Evolutionary conservation across 1,284 basidiomycete genomes (phyloP).

Genomic region (Melampsora larici-populina): DNA sequence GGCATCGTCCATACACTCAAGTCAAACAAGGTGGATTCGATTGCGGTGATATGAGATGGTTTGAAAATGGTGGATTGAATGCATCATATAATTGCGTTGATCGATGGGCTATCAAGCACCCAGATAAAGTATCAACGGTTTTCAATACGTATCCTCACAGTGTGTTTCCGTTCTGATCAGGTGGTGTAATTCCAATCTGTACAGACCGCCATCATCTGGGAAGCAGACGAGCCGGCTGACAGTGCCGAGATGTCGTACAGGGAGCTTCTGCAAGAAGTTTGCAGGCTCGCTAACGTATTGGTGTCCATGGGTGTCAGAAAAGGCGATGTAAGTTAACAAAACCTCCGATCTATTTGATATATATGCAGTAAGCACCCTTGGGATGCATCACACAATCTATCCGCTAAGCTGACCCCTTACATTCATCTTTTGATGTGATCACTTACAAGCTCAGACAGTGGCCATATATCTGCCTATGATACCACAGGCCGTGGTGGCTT

Average conservation of each 20-base stretch:
- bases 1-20: conserved; percentile 87
- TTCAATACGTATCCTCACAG: not conserved
- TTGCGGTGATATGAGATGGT: conserved; percentile 89
- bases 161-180: not conserved
- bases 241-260: conserved; percentile 74
- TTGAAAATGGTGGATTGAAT: conserved; percentile 59
- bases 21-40: conserved; percentile 80
- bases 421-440: not conserved
- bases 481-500: conserved; percentile 76
- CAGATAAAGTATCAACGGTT: conserved; percentile 68
- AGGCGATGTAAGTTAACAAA: conserved; percentile 65
- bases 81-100: conserved; percentile 98
- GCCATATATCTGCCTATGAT: conserved; percentile 66
- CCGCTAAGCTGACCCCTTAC: too few relatives aligned
- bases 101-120: conserved; percentile 86
- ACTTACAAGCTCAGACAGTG: conserved; percentile 58
- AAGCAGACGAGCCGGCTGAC: conserved; percentile 88
- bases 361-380: not conserved
- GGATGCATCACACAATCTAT: too few relatives aligned
- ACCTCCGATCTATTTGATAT: not conserved
- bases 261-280: conserved; percentile 86
- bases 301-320: conserved; percentile 86
- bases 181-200: conserved; percentile 46
- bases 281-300: conserved; percentile 84
- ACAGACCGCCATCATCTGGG: conserved; percentile 91